Percentiles rank a stretch among this genome's conserved stretches.
phyloP scores from a whole-genome alignment of 352 stramenopile genomes.

The Phytophthora aleatoria region DNA sequence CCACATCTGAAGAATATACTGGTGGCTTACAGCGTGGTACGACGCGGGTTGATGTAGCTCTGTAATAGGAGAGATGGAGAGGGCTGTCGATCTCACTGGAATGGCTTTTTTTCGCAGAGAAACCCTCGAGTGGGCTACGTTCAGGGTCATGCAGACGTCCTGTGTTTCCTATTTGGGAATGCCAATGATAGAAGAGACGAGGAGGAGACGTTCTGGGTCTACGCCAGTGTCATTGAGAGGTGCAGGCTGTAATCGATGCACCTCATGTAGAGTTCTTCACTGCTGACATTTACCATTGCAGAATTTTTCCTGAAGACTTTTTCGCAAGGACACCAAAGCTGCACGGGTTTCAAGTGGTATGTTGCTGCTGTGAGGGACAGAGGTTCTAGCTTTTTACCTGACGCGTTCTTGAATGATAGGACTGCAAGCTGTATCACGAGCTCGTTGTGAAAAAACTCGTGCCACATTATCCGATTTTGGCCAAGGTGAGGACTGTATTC shows the following conservation, averaged over 20 bases:
- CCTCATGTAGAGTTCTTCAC: background rate
- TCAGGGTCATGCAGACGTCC: constrained; percentile 71
- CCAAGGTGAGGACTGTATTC: constrained; percentile 32
- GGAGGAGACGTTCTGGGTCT: constrained; percentile 81
- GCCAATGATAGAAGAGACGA: constrained; percentile 38
- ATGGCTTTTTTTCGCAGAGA: constrained; percentile 29
- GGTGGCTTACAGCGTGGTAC: constrained; percentile 60
- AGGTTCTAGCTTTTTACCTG: background rate
- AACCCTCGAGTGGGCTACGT: constrained; percentile 80
- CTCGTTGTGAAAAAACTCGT: constrained; percentile 60
- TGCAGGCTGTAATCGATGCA: constrained; percentile 3
- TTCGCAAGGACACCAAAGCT: constrained; percentile 70
- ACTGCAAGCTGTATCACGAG: constrained; percentile 64
- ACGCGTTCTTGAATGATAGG: constrained; percentile 28
- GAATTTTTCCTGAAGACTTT: constrained; percentile 76
- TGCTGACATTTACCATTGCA: constrained; percentile 17
- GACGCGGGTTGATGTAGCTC: constrained; percentile 1
- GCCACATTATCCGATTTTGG: constrained; percentile 51
- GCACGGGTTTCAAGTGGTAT: constrained; percentile 76
- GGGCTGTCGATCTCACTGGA: background rate
- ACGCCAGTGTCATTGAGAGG: constrained; percentile 69
- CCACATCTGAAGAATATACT: constrained; percentile 59
- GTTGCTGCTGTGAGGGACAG: background rate
- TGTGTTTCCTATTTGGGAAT: constrained; percentile 72
- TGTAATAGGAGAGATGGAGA: background rate